Evolutionary conservation across 176 grass and related monocot species (phyloP).

Genomic region (Guadua angustifolia): DNA sequence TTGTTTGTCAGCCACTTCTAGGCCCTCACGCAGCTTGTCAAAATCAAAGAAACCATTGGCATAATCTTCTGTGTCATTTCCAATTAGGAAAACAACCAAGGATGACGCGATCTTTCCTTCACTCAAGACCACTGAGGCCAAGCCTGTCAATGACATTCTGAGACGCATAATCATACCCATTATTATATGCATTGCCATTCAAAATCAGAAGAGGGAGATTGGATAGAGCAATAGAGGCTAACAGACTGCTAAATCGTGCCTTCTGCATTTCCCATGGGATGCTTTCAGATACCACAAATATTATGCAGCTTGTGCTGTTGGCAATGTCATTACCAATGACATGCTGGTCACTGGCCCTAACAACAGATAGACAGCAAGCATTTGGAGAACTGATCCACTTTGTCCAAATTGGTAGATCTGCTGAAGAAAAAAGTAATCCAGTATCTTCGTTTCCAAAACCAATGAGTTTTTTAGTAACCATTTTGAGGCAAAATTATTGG

Average conservation of each 20-base stretch:
- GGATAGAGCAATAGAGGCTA: conserved; percentile 57
- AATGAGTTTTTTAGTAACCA: conserved; percentile 83
- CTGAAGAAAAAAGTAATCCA: conserved; percentile 47
- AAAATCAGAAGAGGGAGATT: conserved; percentile 79
- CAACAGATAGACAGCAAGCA: conserved; percentile 68
- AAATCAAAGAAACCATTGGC: conserved; percentile 74
- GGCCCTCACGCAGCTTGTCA: conserved; percentile 63
- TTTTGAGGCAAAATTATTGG: conserved; percentile 51
- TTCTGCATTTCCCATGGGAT: conserved; percentile 78
- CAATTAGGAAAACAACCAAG: conserved; percentile 72
- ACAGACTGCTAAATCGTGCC: conserved; percentile 57
- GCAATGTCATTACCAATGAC: conserved; percentile 50
- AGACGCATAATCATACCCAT: conserved; percentile 59
- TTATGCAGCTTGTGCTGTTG: conserved; percentile 53
- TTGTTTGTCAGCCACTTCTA: conserved; percentile 70
- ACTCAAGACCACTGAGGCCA: conserved; percentile 45
- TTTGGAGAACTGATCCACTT: conserved; percentile 51
- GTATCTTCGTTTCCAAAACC: conserved; percentile 53
- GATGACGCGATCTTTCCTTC: conserved; percentile 57
- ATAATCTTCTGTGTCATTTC: conserved; percentile 32
- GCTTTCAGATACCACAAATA: conserved; percentile 83
- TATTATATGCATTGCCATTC: conserved; percentile 54
- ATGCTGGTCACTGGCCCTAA: conserved; percentile 62
- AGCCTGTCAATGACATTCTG: conserved; percentile 59
- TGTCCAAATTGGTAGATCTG: conserved; percentile 68